These are phyloP conservation scores for Verticillium nonalfalfae DNA, from an alignment of 2,329 filamentous ascomycete species.

Conservation along the genomic window DNA sequence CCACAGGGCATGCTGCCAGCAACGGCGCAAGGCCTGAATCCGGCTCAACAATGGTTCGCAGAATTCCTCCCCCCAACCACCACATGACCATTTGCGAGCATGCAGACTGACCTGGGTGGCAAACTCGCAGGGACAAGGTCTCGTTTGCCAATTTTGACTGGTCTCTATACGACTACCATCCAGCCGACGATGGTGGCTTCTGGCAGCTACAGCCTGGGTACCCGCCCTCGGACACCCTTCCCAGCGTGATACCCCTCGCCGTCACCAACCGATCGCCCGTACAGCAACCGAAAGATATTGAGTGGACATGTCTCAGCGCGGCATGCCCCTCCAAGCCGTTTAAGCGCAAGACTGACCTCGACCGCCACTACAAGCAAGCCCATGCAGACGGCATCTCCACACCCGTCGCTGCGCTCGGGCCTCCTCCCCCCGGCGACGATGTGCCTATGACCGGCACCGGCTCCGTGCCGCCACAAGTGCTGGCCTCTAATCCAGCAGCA, in stretches of 20 bases:
- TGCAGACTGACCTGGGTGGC: neutral
- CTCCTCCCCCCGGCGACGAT: neutral
- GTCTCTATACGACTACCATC: constrained; percentile 12
- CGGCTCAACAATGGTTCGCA: neutral
- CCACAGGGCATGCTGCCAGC: neutral
- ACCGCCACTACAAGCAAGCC: constrained; percentile 43
- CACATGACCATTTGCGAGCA: neutral
- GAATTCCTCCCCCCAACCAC: neutral
- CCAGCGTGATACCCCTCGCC: constrained; percentile 5
- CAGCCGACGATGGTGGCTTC: constrained; percentile 11
- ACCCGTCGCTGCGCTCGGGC: constrained; percentile 1
- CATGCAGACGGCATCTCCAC: constrained; percentile 26
- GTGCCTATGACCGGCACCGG: constrained; percentile 8
- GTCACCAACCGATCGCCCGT: constrained; percentile 9
- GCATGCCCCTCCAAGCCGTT: constrained; percentile 40
- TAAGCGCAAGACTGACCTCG: constrained; percentile 45
- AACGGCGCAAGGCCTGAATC: neutral
- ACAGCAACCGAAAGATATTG: constrained; percentile 7
- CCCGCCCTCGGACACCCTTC: constrained; percentile 6
- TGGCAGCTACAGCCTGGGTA: constrained; percentile 10
- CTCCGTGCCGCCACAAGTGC: neutral
- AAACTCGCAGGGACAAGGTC: constrained; percentile 6
- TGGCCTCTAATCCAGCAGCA: neutral
- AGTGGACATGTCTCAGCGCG: constrained; percentile 25
- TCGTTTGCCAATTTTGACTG: constrained; percentile 10